Evolutionary conservation across 1,139 yeast genomes (phyloP), one percentile per base, ranked within the genome.

Genomic region (Sugiyamaella grinbergsii): DNA sequence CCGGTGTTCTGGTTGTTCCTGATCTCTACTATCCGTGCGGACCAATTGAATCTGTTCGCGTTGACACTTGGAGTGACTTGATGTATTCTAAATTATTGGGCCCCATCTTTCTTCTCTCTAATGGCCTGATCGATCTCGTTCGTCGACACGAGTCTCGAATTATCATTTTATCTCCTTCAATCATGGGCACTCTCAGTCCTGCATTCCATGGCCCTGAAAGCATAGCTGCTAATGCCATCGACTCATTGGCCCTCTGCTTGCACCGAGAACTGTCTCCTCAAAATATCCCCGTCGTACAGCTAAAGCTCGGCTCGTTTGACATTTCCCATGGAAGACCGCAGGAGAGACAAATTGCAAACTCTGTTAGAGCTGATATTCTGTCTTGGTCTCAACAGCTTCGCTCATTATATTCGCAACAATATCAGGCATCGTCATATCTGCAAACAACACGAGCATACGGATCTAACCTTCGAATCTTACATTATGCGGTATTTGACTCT

Each of bases 21-120:
- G 82, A 78, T 58, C 69, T 82, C 54, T 80, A 77, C 60, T 83
- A 80, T 67, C 87, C 88, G 2, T 68, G 82, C 1, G 91, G 90
- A 0, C 89, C 90, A 0, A 70, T 83, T 15, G 89, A 84, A 58
- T 73, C 79, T 42, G 69, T 81, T n/a, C 64, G 79, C 1, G 67
- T 75, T 11, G 70, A 72, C 6, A 74, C 80, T 4, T 82, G 89
- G 89, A 65, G 70, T 8, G 72, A 75, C 22, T 60, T 75, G 39
- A 57, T 82, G 37, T 71, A 73, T 55, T 75, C 78, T 23, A 74
- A 83, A 52, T 53, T 75, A 5, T 58, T 74, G 38, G 70, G 78
- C 2, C 82, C 83, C 24, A 63, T 81, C 44, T 76, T 76, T 49
- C 64, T 85, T 29, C 68, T 84, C 33, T 73, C 81, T 1, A 75